Base-by-base conservation (phyloP, 164 flowering plant genomes). In the Tetrastigma voinierianum region DNA sequence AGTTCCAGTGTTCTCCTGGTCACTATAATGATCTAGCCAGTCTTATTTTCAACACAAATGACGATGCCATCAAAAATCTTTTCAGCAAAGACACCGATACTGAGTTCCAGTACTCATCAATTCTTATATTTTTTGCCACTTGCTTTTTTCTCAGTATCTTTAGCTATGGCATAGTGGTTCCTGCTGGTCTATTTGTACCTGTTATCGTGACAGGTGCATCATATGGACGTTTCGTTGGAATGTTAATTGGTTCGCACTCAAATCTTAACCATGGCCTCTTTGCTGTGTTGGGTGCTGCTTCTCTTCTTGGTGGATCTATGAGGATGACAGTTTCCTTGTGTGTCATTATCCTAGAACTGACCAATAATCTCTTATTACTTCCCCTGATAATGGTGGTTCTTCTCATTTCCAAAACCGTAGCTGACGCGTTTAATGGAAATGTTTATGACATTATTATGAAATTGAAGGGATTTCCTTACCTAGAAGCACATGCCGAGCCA, bases 11-110 rank as follows among this genome's bases (percentile, higher is more conserved):
- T 48, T 79, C 84, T 56, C 77, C 85, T 47, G 92, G 87, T 51
- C 80, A 95, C 65, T 95, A 95, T 75, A 95, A 92, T 77, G 98
- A 95, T 76, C 90, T 95, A 15, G 98, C 98, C 32, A 88, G 93
- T 80, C 92, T 95, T 21, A 84, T 95, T 48, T 89, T 95, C 76
- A 95, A 90, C 74, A 91, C 98, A 62, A 90, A 83, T 67, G 98
- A 95, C 67, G 96, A 95, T 76, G 92, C 98, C 10, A 89, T 95
- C 48, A 81, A 76, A 67, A 95, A 91, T 63, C 92, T 95, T 51
- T 95, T 90, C 78, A 89, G 92, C 77, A 80, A 77, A 44, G 70
- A 76, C 76, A 90, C 93, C 0, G 81, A 87, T 49, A 5, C 66
- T 2, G 98, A 90, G 83, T 95, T 92, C 73, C 80, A 87, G 24